Evolutionary conservation across 805 yeast species (phyloP).

Genomic region (Huiozyma naganishii): DNA sequence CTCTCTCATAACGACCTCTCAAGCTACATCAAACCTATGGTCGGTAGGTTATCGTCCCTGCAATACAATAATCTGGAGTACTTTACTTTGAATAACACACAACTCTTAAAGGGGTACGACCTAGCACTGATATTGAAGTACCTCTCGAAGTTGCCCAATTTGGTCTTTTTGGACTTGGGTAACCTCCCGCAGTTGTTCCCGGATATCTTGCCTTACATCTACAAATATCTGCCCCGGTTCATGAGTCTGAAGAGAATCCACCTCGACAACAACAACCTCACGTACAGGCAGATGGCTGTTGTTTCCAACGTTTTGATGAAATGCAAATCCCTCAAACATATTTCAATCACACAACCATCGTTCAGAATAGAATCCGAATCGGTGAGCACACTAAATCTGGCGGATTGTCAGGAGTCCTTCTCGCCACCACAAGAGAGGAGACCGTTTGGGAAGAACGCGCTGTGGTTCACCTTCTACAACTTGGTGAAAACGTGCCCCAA

Average conservation of each 20-base stretch:
- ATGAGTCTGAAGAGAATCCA: conserved; percentile 53
- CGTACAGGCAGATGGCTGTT: conserved; percentile 43
- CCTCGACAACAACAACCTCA: conserved; percentile 55
- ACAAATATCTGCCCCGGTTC: conserved; percentile 57
- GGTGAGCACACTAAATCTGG: neutral
- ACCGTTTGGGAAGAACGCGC: conserved; percentile 39
- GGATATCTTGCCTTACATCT: conserved; percentile 43
- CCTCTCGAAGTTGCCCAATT: conserved; percentile 42
- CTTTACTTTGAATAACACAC: conserved; percentile 56
- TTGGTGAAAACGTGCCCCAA: conserved; percentile 54
- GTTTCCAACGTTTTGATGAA: conserved; percentile 66
- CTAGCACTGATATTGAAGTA: conserved; percentile 39
- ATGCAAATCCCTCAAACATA: conserved; percentile 53
- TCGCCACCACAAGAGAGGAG: neutral
- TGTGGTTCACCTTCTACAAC: conserved; percentile 54
- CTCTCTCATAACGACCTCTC: conserved; percentile 68
- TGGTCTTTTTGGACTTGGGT: conserved; percentile 67
- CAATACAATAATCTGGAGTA: conserved; percentile 29
- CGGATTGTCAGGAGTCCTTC: neutral
- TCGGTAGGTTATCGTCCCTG: conserved; percentile 16
- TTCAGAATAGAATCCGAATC: neutral
- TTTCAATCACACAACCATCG: conserved; percentile 51
- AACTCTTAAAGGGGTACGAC: conserved; percentile 42
- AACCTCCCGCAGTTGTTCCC: conserved; percentile 61
- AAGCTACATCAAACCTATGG: conserved; percentile 21